phyloP scores from a whole-genome alignment of 2,329 filamentous ascomycete species.

The Lecanicillium sp. region DNA sequence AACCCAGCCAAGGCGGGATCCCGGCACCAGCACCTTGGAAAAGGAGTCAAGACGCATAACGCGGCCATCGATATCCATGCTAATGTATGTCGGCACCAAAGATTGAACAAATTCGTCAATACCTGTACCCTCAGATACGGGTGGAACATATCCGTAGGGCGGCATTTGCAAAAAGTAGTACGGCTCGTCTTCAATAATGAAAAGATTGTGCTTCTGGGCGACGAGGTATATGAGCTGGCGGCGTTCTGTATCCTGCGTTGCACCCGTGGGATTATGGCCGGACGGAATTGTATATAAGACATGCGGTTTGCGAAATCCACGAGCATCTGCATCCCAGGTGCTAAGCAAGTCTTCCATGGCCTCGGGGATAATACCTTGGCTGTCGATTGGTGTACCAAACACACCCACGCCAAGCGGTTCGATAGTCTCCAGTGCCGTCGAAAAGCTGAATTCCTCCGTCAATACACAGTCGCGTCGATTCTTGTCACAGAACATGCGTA shows the following conservation, averaged over 20 bases:
- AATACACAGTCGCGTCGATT: constrained; percentile 70
- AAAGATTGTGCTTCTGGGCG: constrained; percentile 76
- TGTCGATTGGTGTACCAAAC: constrained; percentile 47
- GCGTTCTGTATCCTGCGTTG: constrained; percentile 65
- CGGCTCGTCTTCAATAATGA: constrained; percentile 87
- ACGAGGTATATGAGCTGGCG: constrained; percentile 69
- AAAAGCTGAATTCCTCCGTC: constrained; percentile 89
- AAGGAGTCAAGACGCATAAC: constrained; percentile 90
- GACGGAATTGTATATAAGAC: constrained; percentile 60
- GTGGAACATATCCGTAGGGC: constrained; percentile 54
- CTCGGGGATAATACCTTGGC: constrained; percentile 46
- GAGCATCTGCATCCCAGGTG: constrained; percentile 41
- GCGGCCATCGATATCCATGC: constrained; percentile 77
- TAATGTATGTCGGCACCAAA: constrained; percentile 61
- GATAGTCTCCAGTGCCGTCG: constrained; percentile 58
- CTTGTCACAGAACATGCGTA: constrained; percentile 71
- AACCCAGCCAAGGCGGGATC: constrained; percentile 79
- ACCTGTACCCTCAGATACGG: constrained; percentile 47
- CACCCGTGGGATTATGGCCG: constrained; percentile 86
- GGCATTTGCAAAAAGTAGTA: constrained; percentile 94
- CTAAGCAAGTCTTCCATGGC: constrained; percentile 45
- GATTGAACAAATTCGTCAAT: constrained; percentile 67
- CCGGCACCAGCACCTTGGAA: constrained; percentile 83
- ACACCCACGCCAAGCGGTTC: constrained; percentile 46
- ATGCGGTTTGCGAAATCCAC: constrained; percentile 45